These are phyloP conservation scores for Isatis lusitanica DNA, from an alignment of 441 rosid genomes.

Conservation along the genomic window DNA sequence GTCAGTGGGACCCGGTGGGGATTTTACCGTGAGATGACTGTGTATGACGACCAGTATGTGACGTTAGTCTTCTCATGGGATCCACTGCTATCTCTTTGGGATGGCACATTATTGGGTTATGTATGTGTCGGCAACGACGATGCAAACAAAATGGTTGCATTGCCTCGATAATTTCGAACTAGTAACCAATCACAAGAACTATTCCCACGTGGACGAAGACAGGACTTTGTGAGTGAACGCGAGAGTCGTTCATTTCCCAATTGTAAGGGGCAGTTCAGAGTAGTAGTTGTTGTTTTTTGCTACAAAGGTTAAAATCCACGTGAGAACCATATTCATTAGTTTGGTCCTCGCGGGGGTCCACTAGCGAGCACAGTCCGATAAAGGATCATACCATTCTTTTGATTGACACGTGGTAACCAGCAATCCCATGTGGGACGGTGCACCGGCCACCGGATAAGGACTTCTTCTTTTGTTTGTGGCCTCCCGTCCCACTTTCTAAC, in stretches of 20 bases:
- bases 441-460: conserved; percentile 41
- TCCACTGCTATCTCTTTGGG: background rate
- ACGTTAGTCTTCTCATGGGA: background rate
- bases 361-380: conserved; percentile 14
- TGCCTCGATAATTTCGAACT: conserved; percentile 9
- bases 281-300: background rate
- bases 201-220: conserved; percentile 2
- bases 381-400: conserved; percentile 14
- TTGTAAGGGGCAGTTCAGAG: background rate
- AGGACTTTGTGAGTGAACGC: conserved; percentile 6
- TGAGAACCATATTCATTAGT: conserved; percentile 31
- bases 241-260: background rate
- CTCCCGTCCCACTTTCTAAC: conserved; percentile 4
- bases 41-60: background rate
- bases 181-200: background rate
- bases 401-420: conserved; percentile 32
- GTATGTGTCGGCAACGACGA: conserved; percentile 13
- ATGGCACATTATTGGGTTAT: too few species aligned
- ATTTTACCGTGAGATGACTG: background rate
- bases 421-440: conserved; percentile 57
- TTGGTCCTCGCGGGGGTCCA: conserved; percentile 29
- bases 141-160: conserved; percentile 12
- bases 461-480: conserved; percentile 31
- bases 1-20: too few species aligned
- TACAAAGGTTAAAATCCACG: background rate